phyloP scores from a whole-genome alignment of 2,329 filamentous ascomycete species.

The Sarocladium oryzae region DNA sequence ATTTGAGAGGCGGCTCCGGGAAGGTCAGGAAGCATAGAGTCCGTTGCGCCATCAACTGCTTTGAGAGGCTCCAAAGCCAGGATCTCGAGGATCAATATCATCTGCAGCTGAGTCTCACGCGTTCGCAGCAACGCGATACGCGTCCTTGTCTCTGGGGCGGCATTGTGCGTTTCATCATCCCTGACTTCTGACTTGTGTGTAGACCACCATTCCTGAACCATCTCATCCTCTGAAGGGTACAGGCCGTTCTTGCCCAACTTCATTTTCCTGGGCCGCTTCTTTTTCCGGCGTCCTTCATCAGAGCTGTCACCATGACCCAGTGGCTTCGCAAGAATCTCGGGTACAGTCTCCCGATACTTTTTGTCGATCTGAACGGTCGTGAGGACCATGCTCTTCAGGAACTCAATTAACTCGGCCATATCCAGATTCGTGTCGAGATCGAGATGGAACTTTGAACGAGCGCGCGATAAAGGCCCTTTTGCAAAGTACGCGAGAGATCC shows the following conservation, averaged over 20 bases:
- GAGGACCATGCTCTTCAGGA: slow-evolving; percentile 63
- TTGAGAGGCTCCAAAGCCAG: slow-evolving; percentile 58
- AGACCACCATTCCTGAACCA: slow-evolving; percentile 66
- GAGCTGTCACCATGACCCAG: slow-evolving; percentile 51
- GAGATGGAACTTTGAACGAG: slow-evolving; percentile 62
- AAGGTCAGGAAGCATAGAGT: slow-evolving; percentile 41
- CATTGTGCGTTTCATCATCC: slow-evolving; percentile 40
- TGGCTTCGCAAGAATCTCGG: slow-evolving; percentile 52
- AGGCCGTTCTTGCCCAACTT: slow-evolving; percentile 63
- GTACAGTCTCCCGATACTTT: slow-evolving; percentile 69
- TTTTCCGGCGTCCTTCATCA: slow-evolving; percentile 39
- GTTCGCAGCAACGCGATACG: slow-evolving; percentile 61
- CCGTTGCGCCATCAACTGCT: slow-evolving; percentile 31
- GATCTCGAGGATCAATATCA: slow-evolving; percentile 73
- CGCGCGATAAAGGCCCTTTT: slow-evolving; percentile 72
- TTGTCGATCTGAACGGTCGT: slow-evolving; percentile 65
- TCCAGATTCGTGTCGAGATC: slow-evolving; percentile 54
- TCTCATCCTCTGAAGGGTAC: slow-evolving; percentile 59
- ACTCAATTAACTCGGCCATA: slow-evolving; percentile 58
- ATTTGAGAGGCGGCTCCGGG: slow-evolving; percentile 28
- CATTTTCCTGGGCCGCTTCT: slow-evolving; percentile 54
- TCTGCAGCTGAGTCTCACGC: slow-evolving; percentile 72
- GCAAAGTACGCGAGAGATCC: slow-evolving; percentile 78
- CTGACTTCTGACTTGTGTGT: slow-evolving; percentile 44
- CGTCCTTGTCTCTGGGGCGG: slow-evolving; percentile 50